Evolutionary conservation across 2,329 filamentous ascomycete genomes (phyloP), one percentile per base, ranked within the genome.

Genomic region (Fusarium ambrosium): DNA sequence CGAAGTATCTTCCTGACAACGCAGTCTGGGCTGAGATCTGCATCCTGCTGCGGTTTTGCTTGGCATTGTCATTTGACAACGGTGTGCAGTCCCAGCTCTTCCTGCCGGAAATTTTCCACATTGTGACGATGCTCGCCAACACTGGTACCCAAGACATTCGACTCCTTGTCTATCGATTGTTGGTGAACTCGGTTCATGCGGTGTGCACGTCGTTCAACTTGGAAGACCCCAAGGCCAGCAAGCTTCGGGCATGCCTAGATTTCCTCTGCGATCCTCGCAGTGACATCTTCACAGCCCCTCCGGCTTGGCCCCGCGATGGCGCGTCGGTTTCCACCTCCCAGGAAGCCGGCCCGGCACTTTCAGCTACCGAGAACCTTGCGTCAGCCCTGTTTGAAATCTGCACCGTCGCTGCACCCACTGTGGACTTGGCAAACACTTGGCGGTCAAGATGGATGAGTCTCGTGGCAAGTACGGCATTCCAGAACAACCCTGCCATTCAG

Each of bases 401-500:
- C 71, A 85, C 87, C 2, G 84, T 92, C 18, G 91, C 91, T 4
- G 91, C 92, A 14, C 89, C 91, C 13, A 91, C 91, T 0, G 83
- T 90, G 10, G 91, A 93, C 74, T 85, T 92, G 77, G 89, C 91
- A 24, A 93, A 93, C 77, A 88, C 89, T 18, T 93, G 92, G 92
- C 88, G 92, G 29, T 91, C 92, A 22, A 88, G 92, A 22, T 93
- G 92, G 92, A 93, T 93, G 92, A 92, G 91, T 76, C 84, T 93
- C 24, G 91, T 93, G 43, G 91, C 92, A 18, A 93, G 92, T 78
- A 93, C 91, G 11, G 92, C 92, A 0, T 93, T 93, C 79, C 92
- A 93, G 79, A 93, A 91, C 78, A 93, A 93, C 78, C 92, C 91
- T 10, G 91, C 92, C 3, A 92, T 93, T 66, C 92, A 93, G 73